A percentile compares a stretch with the other conserved stretches of the same genome.
Conservation (phyloP, 1,284 basidiomycete genomes). For the Mycena citricolor region DNA sequence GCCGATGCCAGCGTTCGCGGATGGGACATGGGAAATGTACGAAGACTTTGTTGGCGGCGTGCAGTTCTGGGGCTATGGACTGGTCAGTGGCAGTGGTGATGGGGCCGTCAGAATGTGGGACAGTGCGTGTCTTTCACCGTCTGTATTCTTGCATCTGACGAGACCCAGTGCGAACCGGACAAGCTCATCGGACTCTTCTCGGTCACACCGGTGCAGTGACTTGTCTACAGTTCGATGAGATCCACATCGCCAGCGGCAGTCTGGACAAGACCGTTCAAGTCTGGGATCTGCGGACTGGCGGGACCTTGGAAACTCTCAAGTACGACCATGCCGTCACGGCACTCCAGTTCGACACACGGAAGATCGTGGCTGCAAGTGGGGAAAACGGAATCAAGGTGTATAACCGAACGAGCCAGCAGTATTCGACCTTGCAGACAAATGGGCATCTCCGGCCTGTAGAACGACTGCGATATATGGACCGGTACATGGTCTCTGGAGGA, state of each 20-base stretch:
- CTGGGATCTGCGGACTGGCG: slow-evolving; percentile 95
- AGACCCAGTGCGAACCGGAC: slow-evolving; percentile 89
- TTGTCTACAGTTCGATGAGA: slow-evolving; percentile 95
- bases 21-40: slow-evolving; percentile 94
- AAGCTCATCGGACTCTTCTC: slow-evolving; percentile 89
- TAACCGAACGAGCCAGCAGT: slow-evolving; percentile 92
- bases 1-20: slow-evolving; percentile 84
- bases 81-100: slow-evolving; percentile 96
- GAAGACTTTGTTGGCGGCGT: slow-evolving; percentile 97
- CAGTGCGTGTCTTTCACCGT: slow-evolving; percentile 56
- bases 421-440: slow-evolving; percentile 82
- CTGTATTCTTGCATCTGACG: slow-evolving; percentile 1
- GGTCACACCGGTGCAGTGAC: slow-evolving; percentile 96
- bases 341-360: slow-evolving; percentile 93
- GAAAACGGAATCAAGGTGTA: slow-evolving; percentile 95
- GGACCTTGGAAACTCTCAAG: slow-evolving; percentile 84
- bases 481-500: slow-evolving; percentile 90
- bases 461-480: slow-evolving; percentile 92
- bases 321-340: slow-evolving; percentile 92
- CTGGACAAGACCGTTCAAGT: slow-evolving; percentile 93
- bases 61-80: slow-evolving; percentile 98
- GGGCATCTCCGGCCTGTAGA: slow-evolving; percentile 93
- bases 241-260: slow-evolving; percentile 88
- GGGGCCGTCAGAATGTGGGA: slow-evolving; percentile 99
- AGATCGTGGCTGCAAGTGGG: slow-evolving; percentile 91